Percentiles rank a stretch among this genome's conserved stretches.
Conservation (phyloP, 768 basidiomycete species). For the Termitomyces sp. region DNA sequence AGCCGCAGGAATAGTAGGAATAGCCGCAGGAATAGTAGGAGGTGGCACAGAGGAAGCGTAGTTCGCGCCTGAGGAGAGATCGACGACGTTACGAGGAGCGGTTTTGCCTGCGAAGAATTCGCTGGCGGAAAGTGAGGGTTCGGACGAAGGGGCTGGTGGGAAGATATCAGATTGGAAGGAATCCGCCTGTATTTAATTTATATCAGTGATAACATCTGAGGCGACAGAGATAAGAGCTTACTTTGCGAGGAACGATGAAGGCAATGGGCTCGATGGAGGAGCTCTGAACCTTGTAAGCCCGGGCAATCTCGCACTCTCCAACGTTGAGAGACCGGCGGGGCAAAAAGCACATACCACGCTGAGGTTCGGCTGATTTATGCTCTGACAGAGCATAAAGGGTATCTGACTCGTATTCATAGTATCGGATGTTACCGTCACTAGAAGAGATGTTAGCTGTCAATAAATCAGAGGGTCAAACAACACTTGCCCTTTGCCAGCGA, state of each 20-base stretch:
- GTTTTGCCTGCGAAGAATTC: constrained; percentile 90
- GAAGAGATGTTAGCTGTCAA: constrained; percentile 4
- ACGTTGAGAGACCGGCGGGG: constrained; percentile 89
- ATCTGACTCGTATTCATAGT: constrained; percentile 93
- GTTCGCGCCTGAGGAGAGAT: constrained; percentile 62
- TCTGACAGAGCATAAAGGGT: constrained; percentile 73
- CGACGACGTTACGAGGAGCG: constrained; percentile 73
- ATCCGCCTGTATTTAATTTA: constrained; percentile 58
- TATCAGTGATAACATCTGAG: neutral
- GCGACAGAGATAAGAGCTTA: constrained; percentile 30
- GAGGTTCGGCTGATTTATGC: constrained; percentile 87
- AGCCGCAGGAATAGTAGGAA: constrained; percentile 21
- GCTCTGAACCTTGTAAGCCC: constrained; percentile 85
- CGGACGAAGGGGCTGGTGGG: constrained; percentile 83
- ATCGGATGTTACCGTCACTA: constrained; percentile 97
- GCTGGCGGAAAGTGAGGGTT: constrained; percentile 74
- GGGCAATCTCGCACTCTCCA: constrained; percentile 90
- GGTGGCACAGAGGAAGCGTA: constrained; percentile 29
- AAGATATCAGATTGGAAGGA: constrained; percentile 97
- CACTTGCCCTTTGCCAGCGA: constrained; percentile 86
- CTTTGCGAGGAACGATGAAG: constrained; percentile 94
- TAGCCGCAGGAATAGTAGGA: constrained; percentile 34
- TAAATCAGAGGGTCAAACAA: constrained; percentile 13
- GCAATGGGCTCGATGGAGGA: constrained; percentile 82
- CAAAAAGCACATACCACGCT: constrained; percentile 96